These are phyloP conservation scores for Actinomortierella ambigua DNA, from an alignment of 371 early-diverging fungal genomes.

Conservation along the genomic window DNA sequence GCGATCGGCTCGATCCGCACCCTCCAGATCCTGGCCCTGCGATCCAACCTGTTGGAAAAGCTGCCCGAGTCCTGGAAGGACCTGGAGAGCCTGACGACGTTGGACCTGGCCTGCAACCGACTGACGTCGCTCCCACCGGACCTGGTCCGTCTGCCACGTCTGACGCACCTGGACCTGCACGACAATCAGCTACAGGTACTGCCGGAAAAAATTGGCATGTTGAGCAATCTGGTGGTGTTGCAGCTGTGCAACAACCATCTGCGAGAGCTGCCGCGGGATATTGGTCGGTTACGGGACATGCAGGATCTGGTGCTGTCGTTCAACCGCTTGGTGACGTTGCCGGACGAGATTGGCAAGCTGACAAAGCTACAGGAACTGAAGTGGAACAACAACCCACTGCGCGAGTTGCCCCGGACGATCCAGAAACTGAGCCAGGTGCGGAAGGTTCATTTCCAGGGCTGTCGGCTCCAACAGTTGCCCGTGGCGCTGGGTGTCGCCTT, in stretches of 20 bases:
- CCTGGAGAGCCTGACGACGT: constrained; percentile 49
- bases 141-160: constrained; percentile 49
- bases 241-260: constrained; percentile 63
- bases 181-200: constrained; percentile 59
- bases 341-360: constrained; percentile 71
- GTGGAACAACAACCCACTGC: constrained; percentile 48
- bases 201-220: constrained; percentile 55
- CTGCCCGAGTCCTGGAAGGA: constrained; percentile 52
- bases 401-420: constrained; percentile 37
- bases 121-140: constrained; percentile 39
- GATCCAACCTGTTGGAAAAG: constrained; percentile 54
- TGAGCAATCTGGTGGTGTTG: constrained; percentile 54
- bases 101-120: constrained; percentile 51
- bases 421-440: constrained; percentile 31
- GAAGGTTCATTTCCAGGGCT: constrained; percentile 46
- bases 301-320: constrained; percentile 60
- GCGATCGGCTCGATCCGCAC: constrained; percentile 51
- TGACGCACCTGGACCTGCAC: constrained; percentile 63
- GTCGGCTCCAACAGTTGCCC: constrained; percentile 45
- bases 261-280: constrained; percentile 62
- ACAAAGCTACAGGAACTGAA: constrained; percentile 57
- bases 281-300: constrained; percentile 63
- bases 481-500: constrained; percentile 47
- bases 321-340: constrained; percentile 62
- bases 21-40: constrained; percentile 51